phyloP scores from a whole-genome alignment of 208 protist genomes.

The Hexamita inflata region DNA sequence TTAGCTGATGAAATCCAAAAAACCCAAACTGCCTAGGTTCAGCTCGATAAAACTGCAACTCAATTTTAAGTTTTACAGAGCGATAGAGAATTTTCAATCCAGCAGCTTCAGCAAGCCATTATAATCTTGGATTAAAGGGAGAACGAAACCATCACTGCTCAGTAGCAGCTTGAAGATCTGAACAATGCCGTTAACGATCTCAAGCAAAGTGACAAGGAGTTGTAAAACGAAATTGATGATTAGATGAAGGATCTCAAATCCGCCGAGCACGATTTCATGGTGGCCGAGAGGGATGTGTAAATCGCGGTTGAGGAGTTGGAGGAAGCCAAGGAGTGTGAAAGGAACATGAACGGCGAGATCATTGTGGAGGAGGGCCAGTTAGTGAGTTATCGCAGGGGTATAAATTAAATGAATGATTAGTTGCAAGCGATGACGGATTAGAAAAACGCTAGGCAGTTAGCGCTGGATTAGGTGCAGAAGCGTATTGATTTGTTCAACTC shows the following conservation, averaged over 20 bases:
- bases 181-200: background rate
- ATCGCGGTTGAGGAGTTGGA: background rate
- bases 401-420: background rate
- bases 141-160: background rate
- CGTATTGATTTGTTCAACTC: background rate
- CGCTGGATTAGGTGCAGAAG: background rate
- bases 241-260: background rate
- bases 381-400: background rate
- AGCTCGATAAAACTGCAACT: background rate
- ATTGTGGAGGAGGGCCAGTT: background rate
- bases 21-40: conserved; percentile 1
- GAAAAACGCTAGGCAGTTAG: background rate
- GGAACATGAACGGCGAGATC: background rate
- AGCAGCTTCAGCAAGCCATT: background rate
- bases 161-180: background rate
- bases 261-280: background rate
- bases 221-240: background rate
- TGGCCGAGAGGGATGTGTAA: background rate
- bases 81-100: background rate
- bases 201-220: background rate
- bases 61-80: background rate
- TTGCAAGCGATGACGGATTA: background rate
- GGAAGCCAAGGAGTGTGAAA: background rate
- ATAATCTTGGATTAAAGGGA: background rate
- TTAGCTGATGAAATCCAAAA: background rate